Percentiles rank a stretch among this genome's conserved stretches.
Evolutionary conservation across 1,284 basidiomycete genomes (phyloP).

Genomic region (Rhodotorula sp.): DNA sequence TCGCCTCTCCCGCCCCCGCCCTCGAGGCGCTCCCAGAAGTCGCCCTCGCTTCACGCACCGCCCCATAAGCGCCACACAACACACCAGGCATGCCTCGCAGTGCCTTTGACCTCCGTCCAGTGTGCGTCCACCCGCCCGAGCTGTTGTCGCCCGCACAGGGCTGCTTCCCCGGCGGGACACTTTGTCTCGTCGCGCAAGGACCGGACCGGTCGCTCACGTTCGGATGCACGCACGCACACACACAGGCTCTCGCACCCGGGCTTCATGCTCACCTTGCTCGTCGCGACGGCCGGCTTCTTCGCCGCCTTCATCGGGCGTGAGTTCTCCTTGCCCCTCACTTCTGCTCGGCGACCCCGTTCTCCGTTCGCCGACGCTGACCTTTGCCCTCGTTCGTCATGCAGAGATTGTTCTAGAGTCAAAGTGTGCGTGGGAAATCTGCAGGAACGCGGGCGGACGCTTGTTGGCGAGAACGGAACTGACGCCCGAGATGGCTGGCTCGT

Average conservation of each 20-base stretch:
- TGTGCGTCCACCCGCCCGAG: conserved; percentile 9
- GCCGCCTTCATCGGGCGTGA: conserved; percentile 84
- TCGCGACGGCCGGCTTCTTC: conserved; percentile 75
- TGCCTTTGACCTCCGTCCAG: conserved; percentile 19
- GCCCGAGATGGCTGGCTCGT: conserved; percentile 15
- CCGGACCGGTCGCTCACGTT: neutral
- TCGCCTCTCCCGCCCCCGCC: neutral
- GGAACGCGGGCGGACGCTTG: neutral
- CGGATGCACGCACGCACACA: neutral
- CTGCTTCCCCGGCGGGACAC: too few relatives aligned
- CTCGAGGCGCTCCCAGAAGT: neutral
- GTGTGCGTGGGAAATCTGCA: conserved; percentile 13
- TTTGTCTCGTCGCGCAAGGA: neutral
- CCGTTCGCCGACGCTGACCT: neutral
- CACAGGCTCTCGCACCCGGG: conserved; percentile 67
- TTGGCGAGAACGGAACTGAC: conserved; percentile 2
- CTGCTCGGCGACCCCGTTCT: conserved; percentile 4
- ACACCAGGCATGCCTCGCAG: conserved; percentile 14
- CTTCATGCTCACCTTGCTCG: conserved; percentile 79
- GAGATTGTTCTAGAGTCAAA: conserved; percentile 36
- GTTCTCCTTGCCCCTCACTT: conserved; percentile 44
- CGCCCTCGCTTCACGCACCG: neutral
- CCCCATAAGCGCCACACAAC: neutral
- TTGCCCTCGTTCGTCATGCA: conserved; percentile 53
- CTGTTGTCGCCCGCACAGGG: neutral